Percentiles rank a stretch among this genome's conserved stretches.
Conservation (phyloP, 441 rosid species). For the Populus hybrid region DNA sequence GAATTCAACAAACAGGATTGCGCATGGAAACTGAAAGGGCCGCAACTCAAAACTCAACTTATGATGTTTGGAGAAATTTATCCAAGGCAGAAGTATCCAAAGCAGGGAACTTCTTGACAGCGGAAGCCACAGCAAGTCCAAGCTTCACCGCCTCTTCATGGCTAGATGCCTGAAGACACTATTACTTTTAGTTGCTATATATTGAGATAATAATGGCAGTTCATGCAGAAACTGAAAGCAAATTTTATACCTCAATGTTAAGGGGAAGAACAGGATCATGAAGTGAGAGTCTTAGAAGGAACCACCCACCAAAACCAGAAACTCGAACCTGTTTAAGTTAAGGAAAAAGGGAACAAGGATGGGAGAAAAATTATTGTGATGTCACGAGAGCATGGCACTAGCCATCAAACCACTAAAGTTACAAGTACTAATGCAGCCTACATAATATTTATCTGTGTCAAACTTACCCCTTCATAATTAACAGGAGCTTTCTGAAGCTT, state of each 20-base stretch:
- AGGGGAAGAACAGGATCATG: conserved; percentile 99
- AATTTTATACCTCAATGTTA: conserved; percentile 79
- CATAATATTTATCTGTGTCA: background rate
- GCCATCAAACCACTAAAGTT: background rate
- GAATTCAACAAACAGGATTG: background rate
- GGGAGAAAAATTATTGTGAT: background rate
- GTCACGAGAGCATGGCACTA: background rate
- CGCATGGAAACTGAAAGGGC: background rate
- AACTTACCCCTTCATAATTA: conserved; percentile 86
- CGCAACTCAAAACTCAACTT: background rate
- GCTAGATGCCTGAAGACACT: conserved; percentile 58
- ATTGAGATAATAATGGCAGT: background rate
- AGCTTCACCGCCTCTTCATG: conserved; percentile 72
- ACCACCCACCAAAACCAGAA: conserved; percentile 96
- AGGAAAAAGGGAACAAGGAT: background rate
- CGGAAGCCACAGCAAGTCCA: conserved; percentile 62
- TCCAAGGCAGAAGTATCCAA: conserved; percentile 80
- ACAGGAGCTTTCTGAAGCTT: conserved; percentile 82
- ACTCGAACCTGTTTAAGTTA: conserved; percentile 60
- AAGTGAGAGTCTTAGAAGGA: conserved; percentile 95
- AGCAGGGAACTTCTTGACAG: conserved; percentile 68
- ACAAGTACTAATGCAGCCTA: background rate
- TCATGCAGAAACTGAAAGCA: conserved; percentile 6
- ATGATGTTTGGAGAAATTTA: conserved; percentile 48
- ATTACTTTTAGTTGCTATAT: conserved; percentile 8